Percentiles rank a stretch among this genome's conserved stretches.
Conservation (phyloP, 495 filamentous ascomycete species). For the Neurospora sp. region DNA sequence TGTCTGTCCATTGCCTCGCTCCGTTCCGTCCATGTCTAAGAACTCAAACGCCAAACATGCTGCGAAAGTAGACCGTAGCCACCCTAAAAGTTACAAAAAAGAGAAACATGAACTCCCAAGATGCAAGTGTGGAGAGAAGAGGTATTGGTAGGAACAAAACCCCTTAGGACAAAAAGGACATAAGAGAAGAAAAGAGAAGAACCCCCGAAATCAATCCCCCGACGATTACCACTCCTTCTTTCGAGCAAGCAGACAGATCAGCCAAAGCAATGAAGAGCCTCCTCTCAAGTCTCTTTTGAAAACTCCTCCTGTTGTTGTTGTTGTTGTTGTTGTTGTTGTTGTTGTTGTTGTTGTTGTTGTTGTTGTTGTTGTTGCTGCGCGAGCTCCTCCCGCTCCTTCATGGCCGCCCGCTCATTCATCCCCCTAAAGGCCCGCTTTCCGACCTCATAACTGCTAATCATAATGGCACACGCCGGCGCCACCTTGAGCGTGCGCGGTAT, state of each 20-base stretch:
- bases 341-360: background rate
- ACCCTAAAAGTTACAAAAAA: background rate
- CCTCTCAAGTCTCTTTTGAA: background rate
- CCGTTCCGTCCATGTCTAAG: background rate
- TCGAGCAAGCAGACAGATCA: background rate
- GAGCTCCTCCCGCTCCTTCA: conserved; percentile 4
- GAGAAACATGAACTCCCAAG: background rate
- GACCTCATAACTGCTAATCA: conserved; percentile 96
- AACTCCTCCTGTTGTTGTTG: background rate
- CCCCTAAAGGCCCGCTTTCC: conserved; percentile 79
- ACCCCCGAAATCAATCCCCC: background rate
- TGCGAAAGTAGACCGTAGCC: background rate
- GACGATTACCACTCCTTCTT: background rate
- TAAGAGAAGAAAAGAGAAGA: background rate
- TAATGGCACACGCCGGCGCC: conserved; percentile 95
- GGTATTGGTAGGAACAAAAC: background rate
- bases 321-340: background rate
- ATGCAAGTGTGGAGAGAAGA: background rate
- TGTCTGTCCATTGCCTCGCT: background rate
- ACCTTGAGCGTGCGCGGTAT: conserved; percentile 86
- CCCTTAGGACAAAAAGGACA: background rate
- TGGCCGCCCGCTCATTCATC: conserved; percentile 56
- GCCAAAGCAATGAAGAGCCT: background rate
- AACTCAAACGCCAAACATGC: conserved; percentile 16
- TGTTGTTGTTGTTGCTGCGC: background rate